phyloP scores from a whole-genome alignment of 352 stramenopile species.

The Phytophthora citrophthora region DNA sequence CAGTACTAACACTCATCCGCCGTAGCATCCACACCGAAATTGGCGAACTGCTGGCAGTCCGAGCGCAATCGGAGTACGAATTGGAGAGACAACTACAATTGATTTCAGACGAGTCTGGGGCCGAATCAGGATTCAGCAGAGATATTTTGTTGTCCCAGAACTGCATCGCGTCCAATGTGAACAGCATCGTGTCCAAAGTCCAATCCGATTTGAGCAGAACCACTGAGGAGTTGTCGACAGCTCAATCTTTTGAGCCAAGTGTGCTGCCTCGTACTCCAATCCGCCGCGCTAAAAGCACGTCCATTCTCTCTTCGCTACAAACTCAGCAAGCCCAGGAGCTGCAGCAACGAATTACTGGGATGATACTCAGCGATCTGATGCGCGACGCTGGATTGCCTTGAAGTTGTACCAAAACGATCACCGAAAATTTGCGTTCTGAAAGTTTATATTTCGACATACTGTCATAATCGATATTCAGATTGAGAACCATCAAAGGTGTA shows the following conservation, averaged over 20 bases:
- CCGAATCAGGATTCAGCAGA: not conserved
- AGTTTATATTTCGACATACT: constrained; percentile 19
- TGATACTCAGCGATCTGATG: constrained; percentile 47
- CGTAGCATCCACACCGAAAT: constrained; percentile 26
- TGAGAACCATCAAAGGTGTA: constrained; percentile 20
- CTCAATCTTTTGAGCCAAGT: not conserved
- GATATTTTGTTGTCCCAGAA: constrained; percentile 41
- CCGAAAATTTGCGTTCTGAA: constrained; percentile 5
- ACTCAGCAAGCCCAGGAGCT: constrained; percentile 38
- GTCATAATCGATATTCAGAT: constrained; percentile 9
- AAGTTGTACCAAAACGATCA: constrained; percentile 21
- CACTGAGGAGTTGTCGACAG: constrained; percentile 6
- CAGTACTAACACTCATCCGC: constrained; percentile 16
- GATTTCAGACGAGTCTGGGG: constrained; percentile 25
- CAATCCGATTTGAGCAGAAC: constrained; percentile 25
- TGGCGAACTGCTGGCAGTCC: constrained; percentile 31
- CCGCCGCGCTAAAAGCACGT: constrained; percentile 31
- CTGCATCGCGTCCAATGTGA: constrained; percentile 27
- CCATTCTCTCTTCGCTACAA: constrained; percentile 35
- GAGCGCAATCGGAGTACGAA: constrained; percentile 30
- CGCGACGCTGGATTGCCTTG: constrained; percentile 5
- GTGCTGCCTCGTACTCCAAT: constrained; percentile 32
- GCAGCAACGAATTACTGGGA: constrained; percentile 38
- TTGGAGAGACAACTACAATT: constrained; percentile 22
- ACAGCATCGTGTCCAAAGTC: constrained; percentile 25